Evolutionary conservation across 177 flowering plant genomes (phyloP), one percentile per base, ranked within the genome.

Genomic region (Vitis hybrid): DNA sequence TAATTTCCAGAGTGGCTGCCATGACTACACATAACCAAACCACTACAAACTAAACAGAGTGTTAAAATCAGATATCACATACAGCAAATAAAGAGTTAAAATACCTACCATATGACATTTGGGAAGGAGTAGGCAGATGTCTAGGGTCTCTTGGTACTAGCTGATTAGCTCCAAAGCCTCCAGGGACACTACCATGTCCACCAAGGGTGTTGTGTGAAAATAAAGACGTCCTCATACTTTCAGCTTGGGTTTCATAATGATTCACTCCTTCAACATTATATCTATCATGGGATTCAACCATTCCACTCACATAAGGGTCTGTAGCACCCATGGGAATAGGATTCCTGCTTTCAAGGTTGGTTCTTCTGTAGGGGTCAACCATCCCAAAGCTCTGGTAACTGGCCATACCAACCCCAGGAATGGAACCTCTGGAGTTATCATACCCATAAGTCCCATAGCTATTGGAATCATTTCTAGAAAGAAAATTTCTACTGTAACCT

Each of bases 21-120:
- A 18, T 57, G 30, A 18, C 60, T 10, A 60, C 0, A 13, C 48
- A 32, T 60, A 32, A 60, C 49, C 48, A 60, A 23, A 6, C 34
- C 34, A 61, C n/a, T 23, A 30, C 5, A 40, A 17, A 19, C 18
- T 17, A n/a, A 48, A 63, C 48, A 63, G 17, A 30, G 66, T 17
- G 30, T 40, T 14, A 5, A 62, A 40, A 40, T 6, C 15, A 34
- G 23, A 40, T 7, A 2, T 8, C 54, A 49, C 12, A 50, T 7
- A 17, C 30, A 49, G 30, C 19, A 45, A 48, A 19, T 9, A 63
- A 48, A 40, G 18, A 34, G 61, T 11, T 18, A 56, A 51, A 63
- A 60, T 51, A 59, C 69, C 19, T 74, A 81, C 81, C 74, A 76
- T 76, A 65, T 30, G 65, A 2, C 58, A 74, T 21, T 52, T 72